Conservation (phyloP, 257 asterid species). For the Handroanthus guayacan region DNA sequence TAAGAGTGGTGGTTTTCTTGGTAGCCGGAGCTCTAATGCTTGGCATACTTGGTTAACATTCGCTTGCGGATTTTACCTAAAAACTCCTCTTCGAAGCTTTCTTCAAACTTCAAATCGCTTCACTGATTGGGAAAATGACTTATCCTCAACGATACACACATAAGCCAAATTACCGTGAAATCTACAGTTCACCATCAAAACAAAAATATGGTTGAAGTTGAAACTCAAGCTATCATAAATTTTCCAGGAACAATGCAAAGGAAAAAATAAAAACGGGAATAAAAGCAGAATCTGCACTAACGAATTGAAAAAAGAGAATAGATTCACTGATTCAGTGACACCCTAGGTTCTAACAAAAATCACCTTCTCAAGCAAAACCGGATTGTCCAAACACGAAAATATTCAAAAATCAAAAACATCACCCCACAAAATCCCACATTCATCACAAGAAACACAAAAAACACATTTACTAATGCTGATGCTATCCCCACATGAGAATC, state of each 20-base stretch:
- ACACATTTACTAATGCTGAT: no score
- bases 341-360: slow-evolving; percentile 26
- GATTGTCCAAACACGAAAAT: not conserved
- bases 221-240: not conserved
- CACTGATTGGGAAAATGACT: slow-evolving; percentile 15
- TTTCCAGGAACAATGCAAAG: not conserved
- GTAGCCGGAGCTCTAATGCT: slow-evolving; percentile 81
- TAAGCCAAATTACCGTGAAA: slow-evolving; percentile 16
- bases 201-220: slow-evolving; percentile 21
- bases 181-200: not conserved
- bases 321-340: not conserved
- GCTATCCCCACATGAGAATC: slow-evolving; percentile 14
- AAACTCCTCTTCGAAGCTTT: slow-evolving; percentile 19
- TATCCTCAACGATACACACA: not conserved
- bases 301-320: slow-evolving; percentile 16
- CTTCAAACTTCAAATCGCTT: slow-evolving; percentile 31
- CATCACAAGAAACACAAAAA: not conserved
- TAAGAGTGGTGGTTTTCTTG: slow-evolving; percentile 76
- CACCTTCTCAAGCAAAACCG: slow-evolving; percentile 5
- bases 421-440: not conserved
- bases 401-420: not conserved
- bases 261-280: not conserved
- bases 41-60: slow-evolving; percentile 71
- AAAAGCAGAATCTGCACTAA: slow-evolving; percentile 11
- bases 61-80: slow-evolving; percentile 41